Percentiles rank a stretch among this genome's conserved stretches.
phyloP scores from a whole-genome alignment of 306 rosid genomes.

The Medicago lupulina region DNA sequence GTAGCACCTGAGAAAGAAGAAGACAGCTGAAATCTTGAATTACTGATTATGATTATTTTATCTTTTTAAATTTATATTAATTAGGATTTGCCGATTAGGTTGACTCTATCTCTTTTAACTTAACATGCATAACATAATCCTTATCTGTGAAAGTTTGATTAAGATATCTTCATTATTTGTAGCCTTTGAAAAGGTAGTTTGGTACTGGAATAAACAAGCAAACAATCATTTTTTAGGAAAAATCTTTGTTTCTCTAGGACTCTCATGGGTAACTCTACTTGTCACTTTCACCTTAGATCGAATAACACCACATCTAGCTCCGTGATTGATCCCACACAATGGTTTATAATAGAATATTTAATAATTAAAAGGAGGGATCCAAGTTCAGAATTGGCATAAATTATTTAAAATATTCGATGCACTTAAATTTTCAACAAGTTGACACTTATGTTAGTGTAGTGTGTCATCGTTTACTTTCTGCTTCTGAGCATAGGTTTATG shows the following conservation, averaged over 20 bases:
- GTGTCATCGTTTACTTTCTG: slow-evolving; percentile 3
- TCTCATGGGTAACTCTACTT: background rate
- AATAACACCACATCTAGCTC: background rate
- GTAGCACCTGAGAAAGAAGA: background rate
- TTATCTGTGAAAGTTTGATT: background rate
- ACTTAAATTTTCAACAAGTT: slow-evolving; percentile 14
- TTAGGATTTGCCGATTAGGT: slow-evolving; percentile 2
- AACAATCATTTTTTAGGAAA: background rate
- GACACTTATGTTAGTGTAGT: background rate
- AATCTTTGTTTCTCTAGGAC: background rate
- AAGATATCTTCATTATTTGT: background rate
- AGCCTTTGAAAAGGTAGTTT: background rate
- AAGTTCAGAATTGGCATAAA: slow-evolving; percentile 19
- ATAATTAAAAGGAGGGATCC: background rate
- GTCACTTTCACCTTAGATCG: background rate
- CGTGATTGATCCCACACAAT: background rate
- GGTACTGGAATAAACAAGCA: background rate
- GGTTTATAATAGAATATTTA: background rate
- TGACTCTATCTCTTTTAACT: background rate
- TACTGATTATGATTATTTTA: background rate
- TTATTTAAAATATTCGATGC: background rate
- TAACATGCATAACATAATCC: background rate
- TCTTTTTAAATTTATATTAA: background rate
- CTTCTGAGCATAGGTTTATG: slow-evolving; percentile 4
- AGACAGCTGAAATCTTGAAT: background rate